Evolutionary conservation across 345 rosid species (phyloP), one percentile per base, ranked within the genome.

Genomic region (Microcos paniculata): DNA sequence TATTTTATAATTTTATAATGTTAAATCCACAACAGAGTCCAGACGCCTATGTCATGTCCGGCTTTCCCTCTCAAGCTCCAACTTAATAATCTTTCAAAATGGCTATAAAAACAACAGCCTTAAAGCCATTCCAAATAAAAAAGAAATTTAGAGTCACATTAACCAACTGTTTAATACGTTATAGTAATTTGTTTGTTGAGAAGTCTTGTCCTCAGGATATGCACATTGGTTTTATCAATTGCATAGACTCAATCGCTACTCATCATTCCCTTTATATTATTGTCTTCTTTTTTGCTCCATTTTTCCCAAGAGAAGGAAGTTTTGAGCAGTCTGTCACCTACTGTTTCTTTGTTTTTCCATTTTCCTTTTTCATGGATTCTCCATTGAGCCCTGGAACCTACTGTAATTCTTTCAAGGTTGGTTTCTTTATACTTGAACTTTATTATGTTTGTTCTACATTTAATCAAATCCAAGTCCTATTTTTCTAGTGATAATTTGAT

Each of bases 351-450:
- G 21, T 21, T 55, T 38, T 18, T 71, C 2, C 14, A 15, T 4
- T 45, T 1, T 14, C 4, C 4, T 46, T 59, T 26, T 59, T 12
- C 51, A 73, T 73, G 68, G 76, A 73, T 57, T 42, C 56, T 42
- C 18, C 62, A 3, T 21, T 71, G 49, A 71, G 74, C 46, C 31
- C 62, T 23, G 13, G 55, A 45, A 26, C 56, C 26, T 72, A 21
- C 67, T 43, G 45, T 30, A 16, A 28, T 59, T 45, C 28, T 57
- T 42, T 73, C 26, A 59, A 73, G 76, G 76, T 73, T 26, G 31
- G 16, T 35, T 15, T 72, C 15, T 69, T 46, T 23, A 12, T 35
- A 11, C 7, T 11, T 64, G 0, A 11, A 40, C 23, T 8, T n/a
- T 15, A 13, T 62, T 24, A 28, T 31, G 4, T 61, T 23, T 6